phyloP scores from a whole-genome alignment of 306 rosid species.

The Parietaria judaica region DNA sequence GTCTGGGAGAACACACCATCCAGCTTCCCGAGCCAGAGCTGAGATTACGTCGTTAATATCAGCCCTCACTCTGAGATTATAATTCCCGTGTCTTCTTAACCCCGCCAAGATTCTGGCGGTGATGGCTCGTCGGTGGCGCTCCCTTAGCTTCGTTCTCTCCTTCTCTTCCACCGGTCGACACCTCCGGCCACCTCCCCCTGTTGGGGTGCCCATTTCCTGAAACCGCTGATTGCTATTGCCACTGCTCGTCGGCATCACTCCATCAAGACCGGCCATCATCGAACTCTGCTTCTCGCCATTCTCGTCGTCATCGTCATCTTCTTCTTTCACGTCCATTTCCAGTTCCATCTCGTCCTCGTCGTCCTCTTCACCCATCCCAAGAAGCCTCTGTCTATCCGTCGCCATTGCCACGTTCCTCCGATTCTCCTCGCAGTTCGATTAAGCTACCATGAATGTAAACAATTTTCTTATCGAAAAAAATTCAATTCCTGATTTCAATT shows the following conservation, averaged over 20 bases:
- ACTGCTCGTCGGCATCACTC: slow-evolving; percentile 44
- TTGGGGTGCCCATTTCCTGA: slow-evolving; percentile 66
- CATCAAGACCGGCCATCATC: slow-evolving; percentile 57
- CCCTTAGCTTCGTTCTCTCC: slow-evolving; percentile 95
- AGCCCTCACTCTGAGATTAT: slow-evolving; percentile 95
- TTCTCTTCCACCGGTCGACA: slow-evolving; percentile 91
- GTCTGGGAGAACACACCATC: slow-evolving; percentile 99
- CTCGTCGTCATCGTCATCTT: slow-evolving; percentile 60
- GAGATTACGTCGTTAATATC: slow-evolving; percentile 94
- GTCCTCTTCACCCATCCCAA: slow-evolving; percentile 78
- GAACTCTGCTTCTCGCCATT: slow-evolving; percentile 35
- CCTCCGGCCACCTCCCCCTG: slow-evolving; percentile 71
- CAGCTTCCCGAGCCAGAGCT: slow-evolving; percentile 95
- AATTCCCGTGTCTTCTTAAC: slow-evolving; percentile 92
- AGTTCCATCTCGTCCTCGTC: slow-evolving; percentile 86
- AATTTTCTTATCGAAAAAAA: background rate
- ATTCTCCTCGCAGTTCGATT: slow-evolving; percentile 14
- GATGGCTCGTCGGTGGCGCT: slow-evolving; percentile 95
- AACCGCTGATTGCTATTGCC: slow-evolving; percentile 43
- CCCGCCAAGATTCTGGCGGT: slow-evolving; percentile 98
- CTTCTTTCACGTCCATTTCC: slow-evolving; percentile 89
- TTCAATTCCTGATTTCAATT: background rate
- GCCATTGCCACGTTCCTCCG: slow-evolving; percentile 47
- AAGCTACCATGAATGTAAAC: slow-evolving; percentile 7
- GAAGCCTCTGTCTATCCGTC: slow-evolving; percentile 62